phyloP scores from a whole-genome alignment of 768 basidiomycete species.

The Amanita exitialis region DNA sequence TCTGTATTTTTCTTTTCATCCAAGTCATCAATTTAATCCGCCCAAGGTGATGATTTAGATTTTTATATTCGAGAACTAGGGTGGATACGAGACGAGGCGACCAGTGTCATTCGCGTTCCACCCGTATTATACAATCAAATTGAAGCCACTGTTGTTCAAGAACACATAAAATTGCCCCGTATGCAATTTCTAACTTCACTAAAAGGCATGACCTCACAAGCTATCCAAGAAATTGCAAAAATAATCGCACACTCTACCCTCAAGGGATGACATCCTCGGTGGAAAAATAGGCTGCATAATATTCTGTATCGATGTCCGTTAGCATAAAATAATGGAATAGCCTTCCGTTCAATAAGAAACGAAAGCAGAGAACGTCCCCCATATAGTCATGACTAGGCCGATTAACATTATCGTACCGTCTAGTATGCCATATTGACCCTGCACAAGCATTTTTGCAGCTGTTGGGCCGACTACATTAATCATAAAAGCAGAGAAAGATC shows the following conservation, averaged over 20 bases:
- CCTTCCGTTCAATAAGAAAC: slow-evolving; percentile 15
- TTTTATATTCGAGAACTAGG: slow-evolving; percentile 54
- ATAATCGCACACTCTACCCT: slow-evolving; percentile 60
- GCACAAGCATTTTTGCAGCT: slow-evolving; percentile 54
- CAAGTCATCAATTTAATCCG: background rate
- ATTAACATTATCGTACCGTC: slow-evolving; percentile 46
- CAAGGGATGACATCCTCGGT: slow-evolving; percentile 27
- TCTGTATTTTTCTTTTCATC: slow-evolving; percentile 16
- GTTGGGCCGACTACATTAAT: slow-evolving; percentile 75
- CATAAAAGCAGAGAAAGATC: slow-evolving; percentile 76
- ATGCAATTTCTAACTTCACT: slow-evolving; percentile 21
- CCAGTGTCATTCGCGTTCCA: slow-evolving; percentile 56
- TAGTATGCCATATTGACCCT: slow-evolving; percentile 32
- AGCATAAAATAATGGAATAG: slow-evolving; percentile 8
- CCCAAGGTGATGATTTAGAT: slow-evolving; percentile 44
- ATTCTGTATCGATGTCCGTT: slow-evolving; percentile 11
- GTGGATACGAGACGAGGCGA: slow-evolving; percentile 49
- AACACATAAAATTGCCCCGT: slow-evolving; percentile 76
- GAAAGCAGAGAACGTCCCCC: slow-evolving; percentile 70
- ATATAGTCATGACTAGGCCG: slow-evolving; percentile 57
- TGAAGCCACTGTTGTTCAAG: slow-evolving; percentile 76
- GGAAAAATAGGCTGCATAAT: background rate
- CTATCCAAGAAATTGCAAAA: slow-evolving; percentile 55
- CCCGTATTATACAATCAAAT: slow-evolving; percentile 86
- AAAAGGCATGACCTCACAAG: slow-evolving; percentile 4